A percentile compares a stretch with the other conserved stretches of the same genome.
These are phyloP conservation scores for Xylaria intraflava DNA, from an alignment of 495 filamentous ascomycete species.

Conservation along the genomic window DNA sequence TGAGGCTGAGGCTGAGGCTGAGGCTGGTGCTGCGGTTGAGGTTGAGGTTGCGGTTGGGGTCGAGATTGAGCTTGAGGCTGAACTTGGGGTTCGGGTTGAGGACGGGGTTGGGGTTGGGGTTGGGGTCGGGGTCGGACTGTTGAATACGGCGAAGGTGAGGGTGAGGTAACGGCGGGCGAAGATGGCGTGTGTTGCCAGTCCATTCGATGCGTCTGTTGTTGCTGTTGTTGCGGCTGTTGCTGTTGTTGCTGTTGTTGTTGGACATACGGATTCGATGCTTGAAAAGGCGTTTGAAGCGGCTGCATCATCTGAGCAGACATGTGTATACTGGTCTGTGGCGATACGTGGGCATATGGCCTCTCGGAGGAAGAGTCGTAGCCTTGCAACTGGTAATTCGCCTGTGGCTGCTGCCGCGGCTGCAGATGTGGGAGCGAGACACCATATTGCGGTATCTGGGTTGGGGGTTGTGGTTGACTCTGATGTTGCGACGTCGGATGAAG, in stretches of 20 bases:
- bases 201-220: conserved; percentile 12
- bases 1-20: conserved; percentile 13
- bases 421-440: not conserved
- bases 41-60: conserved; percentile 15
- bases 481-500: not conserved
- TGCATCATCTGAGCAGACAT: conserved; percentile 14
- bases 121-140: conserved; percentile 11
- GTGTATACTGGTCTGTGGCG: conserved; percentile 15
- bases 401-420: conserved; percentile 9
- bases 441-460: not conserved
- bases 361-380: conserved; percentile 26
- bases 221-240: conserved; percentile 15
- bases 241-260: conserved; percentile 18
- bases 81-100: conserved; percentile 15
- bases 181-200: conserved; percentile 12
- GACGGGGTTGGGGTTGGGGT: conserved; percentile 13
- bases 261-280: conserved; percentile 1
- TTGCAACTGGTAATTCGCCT: conserved; percentile 23
- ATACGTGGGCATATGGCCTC: conserved; percentile 19
- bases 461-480: not conserved
- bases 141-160: conserved; percentile 6
- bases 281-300: conserved; percentile 13
- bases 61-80: conserved; percentile 16
- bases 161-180: not conserved
- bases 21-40: conserved; percentile 13